Base-by-base conservation (phyloP, 2,329 filamentous ascomycete genomes). In the Fusarium sp. region DNA sequence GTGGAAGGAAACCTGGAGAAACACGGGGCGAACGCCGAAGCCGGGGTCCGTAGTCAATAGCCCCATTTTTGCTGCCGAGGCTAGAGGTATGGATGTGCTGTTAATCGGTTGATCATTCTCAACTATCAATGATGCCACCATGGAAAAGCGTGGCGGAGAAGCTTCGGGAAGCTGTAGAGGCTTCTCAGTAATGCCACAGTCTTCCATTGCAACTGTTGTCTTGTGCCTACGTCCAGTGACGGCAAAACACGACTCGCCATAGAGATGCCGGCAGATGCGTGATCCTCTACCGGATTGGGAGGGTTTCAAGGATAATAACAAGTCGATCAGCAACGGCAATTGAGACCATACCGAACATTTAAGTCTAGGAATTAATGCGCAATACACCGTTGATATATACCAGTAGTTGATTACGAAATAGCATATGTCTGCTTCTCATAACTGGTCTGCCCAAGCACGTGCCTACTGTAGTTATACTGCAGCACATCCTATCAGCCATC, bases 1-100 rank as follows among this genome's bases (percentile, higher is more conserved):
- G 54, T 45, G 51, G 56, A 68, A 56, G 58, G 65, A 73, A 73
- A 73, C 65, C 71, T 72, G 72, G 71, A 72, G 72, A 72, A 73
- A 56, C 62, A 73, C 71, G 70, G 71, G 71, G 60, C 59, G 40
- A 51, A 64, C 43, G 60, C 71, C 71, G 70, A 73, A 71, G 71
- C 71, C 67, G 62, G 71, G 67, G 58, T 59, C 44, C 40, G 59
- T 39, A 62, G 54, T 56, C 44, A 43, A 37, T 45, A 37, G 67
- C 62, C 63, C 71, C 71, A 71, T 68, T 57, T 58, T 64, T 53
- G 49, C 57, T 69, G 63, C 71, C 71, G 71, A 73, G 30, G 43
- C 58, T 61, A 41, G 23, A 23, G 23, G 23, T 7, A 23, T 23
- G 23, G 23, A 23, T 23, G 44, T 22, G 57, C 39, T 56, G 25